These are phyloP conservation scores for Boletellus ananiceps DNA, from an alignment of 768 basidiomycete genomes.

Conservation along the genomic window DNA sequence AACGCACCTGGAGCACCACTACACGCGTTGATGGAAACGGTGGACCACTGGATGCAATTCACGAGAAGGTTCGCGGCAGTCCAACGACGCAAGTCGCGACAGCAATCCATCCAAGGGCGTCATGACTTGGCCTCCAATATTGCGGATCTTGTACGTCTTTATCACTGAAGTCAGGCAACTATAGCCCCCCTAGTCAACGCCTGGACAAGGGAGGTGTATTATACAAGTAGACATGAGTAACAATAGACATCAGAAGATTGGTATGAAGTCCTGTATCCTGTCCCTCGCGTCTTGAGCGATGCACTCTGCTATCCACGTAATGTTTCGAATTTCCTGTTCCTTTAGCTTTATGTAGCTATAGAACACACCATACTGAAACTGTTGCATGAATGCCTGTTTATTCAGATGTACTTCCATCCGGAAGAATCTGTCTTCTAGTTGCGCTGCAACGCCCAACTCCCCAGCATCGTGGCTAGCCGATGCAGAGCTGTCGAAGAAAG, in stretches of 20 bases:
- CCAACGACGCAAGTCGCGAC: not conserved
- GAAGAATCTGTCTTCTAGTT: constrained; percentile 94
- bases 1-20: constrained; percentile 3
- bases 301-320: constrained; percentile 96
- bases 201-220: not conserved
- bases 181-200: not conserved
- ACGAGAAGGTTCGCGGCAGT: constrained; percentile 10
- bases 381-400: constrained; percentile 91
- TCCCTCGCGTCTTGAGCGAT: constrained; percentile 96
- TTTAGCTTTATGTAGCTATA: constrained; percentile 90
- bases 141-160: too few relatives aligned
- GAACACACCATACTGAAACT: constrained; percentile 94
- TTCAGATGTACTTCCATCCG: constrained; percentile 88
- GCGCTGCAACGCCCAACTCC: constrained; percentile 51
- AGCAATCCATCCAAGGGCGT: not conserved
- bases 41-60: not conserved
- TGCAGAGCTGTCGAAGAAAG: constrained; percentile 72
- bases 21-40: constrained; percentile 3
- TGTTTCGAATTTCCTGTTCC: constrained; percentile 84
- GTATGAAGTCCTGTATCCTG: constrained; percentile 93
- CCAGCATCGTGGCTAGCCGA: constrained; percentile 33
- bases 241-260: constrained; percentile 60
- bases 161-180: not conserved
- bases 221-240: constrained; percentile 5
- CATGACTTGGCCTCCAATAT: not conserved